phyloP scores from a whole-genome alignment of 23 red algal species.

The Agarophyton chilense region DNA sequence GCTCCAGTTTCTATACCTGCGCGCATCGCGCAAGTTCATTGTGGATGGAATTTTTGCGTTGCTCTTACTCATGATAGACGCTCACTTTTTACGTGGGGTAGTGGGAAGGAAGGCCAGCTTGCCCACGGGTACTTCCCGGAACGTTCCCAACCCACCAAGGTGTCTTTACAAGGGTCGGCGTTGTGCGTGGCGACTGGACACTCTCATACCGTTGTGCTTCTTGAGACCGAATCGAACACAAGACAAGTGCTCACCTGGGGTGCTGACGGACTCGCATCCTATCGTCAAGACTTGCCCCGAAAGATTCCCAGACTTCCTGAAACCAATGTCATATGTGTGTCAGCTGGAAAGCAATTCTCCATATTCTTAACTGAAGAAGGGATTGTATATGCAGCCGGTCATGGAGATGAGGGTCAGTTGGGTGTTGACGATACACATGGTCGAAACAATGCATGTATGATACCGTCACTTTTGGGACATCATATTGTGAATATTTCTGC shows the following conservation, averaged over 20 bases:
- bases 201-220: background rate
- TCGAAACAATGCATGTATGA: background rate
- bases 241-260: background rate
- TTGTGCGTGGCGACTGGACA: background rate
- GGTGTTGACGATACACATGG: slow-evolving; percentile 10
- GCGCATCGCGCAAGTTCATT: background rate
- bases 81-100: slow-evolving; percentile 6
- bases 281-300: slow-evolving; percentile 13
- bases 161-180: background rate
- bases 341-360: slow-evolving; percentile 1
- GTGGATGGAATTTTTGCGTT: background rate
- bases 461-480: slow-evolving; percentile 2
- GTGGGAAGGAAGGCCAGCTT: slow-evolving; percentile 9
- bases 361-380: background rate
- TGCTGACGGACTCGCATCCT: slow-evolving; percentile 7
- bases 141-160: background rate
- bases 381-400: background rate
- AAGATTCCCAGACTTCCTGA: background rate
- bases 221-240: background rate
- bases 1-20: background rate
- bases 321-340: background rate
- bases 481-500: slow-evolving; percentile 14
- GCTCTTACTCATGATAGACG: background rate
- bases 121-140: slow-evolving; percentile 18
- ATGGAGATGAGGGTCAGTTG: slow-evolving; percentile 22